phyloP scores from a whole-genome alignment of 148 eudicot genomes.

The Camellia sinensis region DNA sequence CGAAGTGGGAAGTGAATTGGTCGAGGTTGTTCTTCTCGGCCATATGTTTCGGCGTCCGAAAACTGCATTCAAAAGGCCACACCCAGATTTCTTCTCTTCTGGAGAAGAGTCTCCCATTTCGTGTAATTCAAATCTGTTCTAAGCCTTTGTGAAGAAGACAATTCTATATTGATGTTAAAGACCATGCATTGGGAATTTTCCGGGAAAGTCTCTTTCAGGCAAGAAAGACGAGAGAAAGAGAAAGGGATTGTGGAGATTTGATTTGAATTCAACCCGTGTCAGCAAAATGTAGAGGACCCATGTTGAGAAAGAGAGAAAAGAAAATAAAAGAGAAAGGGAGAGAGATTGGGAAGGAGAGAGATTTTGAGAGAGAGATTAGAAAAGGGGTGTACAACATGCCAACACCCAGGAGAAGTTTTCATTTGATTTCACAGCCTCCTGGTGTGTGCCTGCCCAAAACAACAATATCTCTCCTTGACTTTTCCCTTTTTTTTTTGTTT shows the following conservation, averaged over 20 bases:
- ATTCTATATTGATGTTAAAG: background rate
- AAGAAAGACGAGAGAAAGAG: background rate
- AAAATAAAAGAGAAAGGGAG: background rate
- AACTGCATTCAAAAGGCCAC: constrained; percentile 64
- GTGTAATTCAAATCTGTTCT: background rate
- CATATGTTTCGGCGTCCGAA: constrained; percentile 49
- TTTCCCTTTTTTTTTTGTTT: background rate
- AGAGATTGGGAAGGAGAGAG: background rate
- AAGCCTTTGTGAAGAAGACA: background rate
- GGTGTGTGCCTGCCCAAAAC: constrained; percentile 11
- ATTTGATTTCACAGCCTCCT: constrained; percentile 17
- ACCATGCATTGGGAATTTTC: constrained; percentile 12
- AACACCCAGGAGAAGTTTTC: constrained; percentile 13
- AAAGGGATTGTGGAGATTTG: background rate
- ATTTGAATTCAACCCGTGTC: background rate
- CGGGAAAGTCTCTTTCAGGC: background rate
- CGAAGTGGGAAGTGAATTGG: constrained; percentile 36
- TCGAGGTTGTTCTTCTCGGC: constrained; percentile 55
- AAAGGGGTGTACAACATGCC: background rate
- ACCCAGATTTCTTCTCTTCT: constrained; percentile 46
- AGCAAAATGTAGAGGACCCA: background rate
- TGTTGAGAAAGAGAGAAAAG: background rate
- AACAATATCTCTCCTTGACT: constrained; percentile 2
- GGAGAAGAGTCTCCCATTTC: constrained; percentile 44
- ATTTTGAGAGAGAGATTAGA: background rate